phyloP scores from a whole-genome alignment of 768 basidiomycete genomes.

The Pleurotus giganteus region DNA sequence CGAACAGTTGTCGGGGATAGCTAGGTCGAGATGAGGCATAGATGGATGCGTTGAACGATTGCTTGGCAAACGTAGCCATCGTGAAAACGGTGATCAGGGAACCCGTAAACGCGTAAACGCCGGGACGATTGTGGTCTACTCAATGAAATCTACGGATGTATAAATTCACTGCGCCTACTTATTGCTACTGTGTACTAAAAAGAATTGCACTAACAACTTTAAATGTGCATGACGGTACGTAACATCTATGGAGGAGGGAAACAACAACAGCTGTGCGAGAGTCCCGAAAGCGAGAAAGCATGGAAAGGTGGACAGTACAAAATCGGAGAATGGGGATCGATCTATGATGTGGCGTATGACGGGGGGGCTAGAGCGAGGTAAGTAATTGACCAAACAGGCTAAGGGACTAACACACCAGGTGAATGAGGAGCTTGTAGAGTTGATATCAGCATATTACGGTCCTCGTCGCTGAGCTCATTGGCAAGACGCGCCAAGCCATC shows the following conservation, averaged over 20 bases:
- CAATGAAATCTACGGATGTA: background rate
- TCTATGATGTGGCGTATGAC: conserved; percentile 26
- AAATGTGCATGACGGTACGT: background rate
- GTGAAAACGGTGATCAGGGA: too few species aligned
- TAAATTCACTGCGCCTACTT: background rate
- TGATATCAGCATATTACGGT: conserved; percentile 56
- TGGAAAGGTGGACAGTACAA: background rate
- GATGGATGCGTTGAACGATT: conserved; percentile 60
- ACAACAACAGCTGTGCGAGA: background rate
- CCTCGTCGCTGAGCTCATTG: conserved; percentile 73
- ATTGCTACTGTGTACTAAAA: too few species aligned
- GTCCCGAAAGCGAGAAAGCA: background rate
- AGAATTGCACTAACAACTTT: too few species aligned
- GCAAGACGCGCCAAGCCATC: conserved; percentile 71
- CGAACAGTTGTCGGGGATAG: conserved; percentile 66
- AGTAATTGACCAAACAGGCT: background rate
- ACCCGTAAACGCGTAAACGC: too few species aligned
- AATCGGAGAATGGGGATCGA: background rate
- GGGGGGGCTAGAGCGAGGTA: conserved; percentile 33
- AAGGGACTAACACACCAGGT: conserved; percentile 45
- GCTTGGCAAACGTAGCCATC: conserved; percentile 79
- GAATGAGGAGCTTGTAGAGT: conserved; percentile 60
- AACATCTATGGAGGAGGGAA: background rate
- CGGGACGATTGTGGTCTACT: background rate
- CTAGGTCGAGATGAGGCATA: conserved; percentile 74